Evolutionary conservation across 2,329 filamentous ascomycete genomes (phyloP).

Genomic region (Clarireedia hainanense): DNA sequence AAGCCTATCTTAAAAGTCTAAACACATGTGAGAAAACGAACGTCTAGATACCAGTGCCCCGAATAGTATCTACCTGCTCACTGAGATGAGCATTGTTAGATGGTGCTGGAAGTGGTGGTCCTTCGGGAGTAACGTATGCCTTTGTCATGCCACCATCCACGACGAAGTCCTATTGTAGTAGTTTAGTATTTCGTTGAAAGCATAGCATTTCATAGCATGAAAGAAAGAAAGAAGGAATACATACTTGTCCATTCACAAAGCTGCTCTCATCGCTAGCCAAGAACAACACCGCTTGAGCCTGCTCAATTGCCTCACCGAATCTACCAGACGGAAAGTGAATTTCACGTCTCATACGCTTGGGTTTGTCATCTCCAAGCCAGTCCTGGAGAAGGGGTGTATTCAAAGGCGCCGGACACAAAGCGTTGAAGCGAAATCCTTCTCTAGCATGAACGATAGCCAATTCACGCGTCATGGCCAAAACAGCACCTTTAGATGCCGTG

Average conservation of each 20-base stretch:
- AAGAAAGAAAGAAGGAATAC: neutral
- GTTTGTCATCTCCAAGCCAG: constrained; percentile 65
- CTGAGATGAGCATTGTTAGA: constrained; percentile 34
- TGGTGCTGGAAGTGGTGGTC: constrained; percentile 45
- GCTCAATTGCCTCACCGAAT: constrained; percentile 71
- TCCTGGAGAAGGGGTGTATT: constrained; percentile 71
- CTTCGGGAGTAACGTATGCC: constrained; percentile 70
- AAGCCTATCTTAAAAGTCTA: too few relatives aligned
- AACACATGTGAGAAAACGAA: too few relatives aligned
- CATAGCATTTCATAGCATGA: neutral
- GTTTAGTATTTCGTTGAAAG: neutral
- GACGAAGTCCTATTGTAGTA: constrained; percentile 62
- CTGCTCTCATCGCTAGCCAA: constrained; percentile 67
- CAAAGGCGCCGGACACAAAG: constrained; percentile 64
- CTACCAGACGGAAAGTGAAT: constrained; percentile 68
- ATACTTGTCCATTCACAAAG: constrained; percentile 62
- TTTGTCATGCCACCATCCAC: constrained; percentile 95
- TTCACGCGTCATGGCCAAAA: constrained; percentile 66
- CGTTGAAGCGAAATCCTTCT: constrained; percentile 69
- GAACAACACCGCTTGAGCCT: constrained; percentile 67
- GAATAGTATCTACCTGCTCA: constrained; percentile 29
- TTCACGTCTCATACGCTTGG: constrained; percentile 63
- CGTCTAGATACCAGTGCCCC: constrained; percentile 14
- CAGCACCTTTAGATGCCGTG: constrained; percentile 69
- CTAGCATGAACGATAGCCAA: constrained; percentile 67